Evolutionary conservation across 2,329 filamentous ascomycete species (phyloP).

Genomic region (Diaporthe vexans): DNA sequence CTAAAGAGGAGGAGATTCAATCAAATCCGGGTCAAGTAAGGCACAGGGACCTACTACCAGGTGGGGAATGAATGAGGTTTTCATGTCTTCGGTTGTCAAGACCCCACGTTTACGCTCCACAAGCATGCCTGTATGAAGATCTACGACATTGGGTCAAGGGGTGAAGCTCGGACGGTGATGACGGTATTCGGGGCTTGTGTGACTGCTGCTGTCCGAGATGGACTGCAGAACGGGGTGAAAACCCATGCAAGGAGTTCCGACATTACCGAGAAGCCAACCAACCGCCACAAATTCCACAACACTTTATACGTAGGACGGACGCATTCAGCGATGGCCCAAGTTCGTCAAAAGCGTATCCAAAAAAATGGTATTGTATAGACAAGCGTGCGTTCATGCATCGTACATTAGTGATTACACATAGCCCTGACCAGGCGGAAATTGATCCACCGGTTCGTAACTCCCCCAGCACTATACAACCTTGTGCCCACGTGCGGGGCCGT

Average conservation of each 20-base stretch:
- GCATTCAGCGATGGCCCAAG: background rate
- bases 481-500: background rate
- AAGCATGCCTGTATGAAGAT: background rate
- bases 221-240: background rate
- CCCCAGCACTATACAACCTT: background rate
- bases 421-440: background rate
- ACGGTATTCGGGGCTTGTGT: background rate
- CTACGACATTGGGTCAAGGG: background rate
- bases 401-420: constrained; percentile 32
- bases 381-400: constrained; percentile 29
- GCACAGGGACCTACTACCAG: background rate
- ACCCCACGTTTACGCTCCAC: background rate
- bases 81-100: background rate
- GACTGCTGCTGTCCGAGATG: no score
- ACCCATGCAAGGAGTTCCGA: background rate
- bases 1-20: background rate
- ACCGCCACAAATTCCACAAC: no score
- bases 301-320: background rate
- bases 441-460: background rate
- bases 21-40: background rate
- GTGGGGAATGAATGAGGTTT: background rate
- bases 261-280: background rate
- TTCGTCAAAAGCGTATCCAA: background rate
- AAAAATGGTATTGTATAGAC: constrained; percentile 24
- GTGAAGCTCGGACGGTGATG: constrained; percentile 1